Percentiles rank a stretch among this genome's conserved stretches.
Evolutionary conservation across 306 rosid species (phyloP).

Genomic region (Begonia peltatifolia): DNA sequence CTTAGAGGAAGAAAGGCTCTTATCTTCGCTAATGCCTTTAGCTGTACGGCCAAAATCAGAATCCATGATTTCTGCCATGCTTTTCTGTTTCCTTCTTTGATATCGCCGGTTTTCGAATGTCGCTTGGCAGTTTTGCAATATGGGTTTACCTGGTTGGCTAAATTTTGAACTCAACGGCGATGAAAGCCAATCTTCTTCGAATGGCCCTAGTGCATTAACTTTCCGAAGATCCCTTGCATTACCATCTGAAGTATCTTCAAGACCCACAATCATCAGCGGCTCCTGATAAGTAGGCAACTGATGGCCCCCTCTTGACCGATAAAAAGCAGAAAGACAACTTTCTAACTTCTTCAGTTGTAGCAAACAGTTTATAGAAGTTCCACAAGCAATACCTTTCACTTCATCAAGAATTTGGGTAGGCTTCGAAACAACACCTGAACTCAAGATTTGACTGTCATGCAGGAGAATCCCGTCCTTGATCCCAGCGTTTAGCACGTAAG

Average conservation of each 20-base stretch:
- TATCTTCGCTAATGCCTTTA: slow-evolving; percentile 7
- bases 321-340: slow-evolving; percentile 43
- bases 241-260: slow-evolving; percentile 13
- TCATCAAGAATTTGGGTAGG: slow-evolving; percentile 35
- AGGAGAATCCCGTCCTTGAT: slow-evolving; percentile 45
- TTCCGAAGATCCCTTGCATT: neutral
- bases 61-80: slow-evolving; percentile 58
- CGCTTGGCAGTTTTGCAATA: neutral
- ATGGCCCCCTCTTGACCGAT: slow-evolving; percentile 39
- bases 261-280: slow-evolving; percentile 40
- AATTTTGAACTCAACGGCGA: slow-evolving; percentile 8
- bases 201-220: slow-evolving; percentile 29
- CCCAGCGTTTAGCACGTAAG: slow-evolving; percentile 35
- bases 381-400: slow-evolving; percentile 32
- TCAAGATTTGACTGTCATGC: slow-evolving; percentile 34
- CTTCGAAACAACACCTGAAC: slow-evolving; percentile 18
- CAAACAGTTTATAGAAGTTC: slow-evolving; percentile 11
- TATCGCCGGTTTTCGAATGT: slow-evolving; percentile 15
- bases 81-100: slow-evolving; percentile 58
- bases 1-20: slow-evolving; percentile 3
- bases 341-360: slow-evolving; percentile 34
- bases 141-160: too few species aligned
- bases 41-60: slow-evolving; percentile 6
- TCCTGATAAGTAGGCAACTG: slow-evolving; percentile 27
- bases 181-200: slow-evolving; percentile 34